A percentile compares a stretch with the other conserved stretches of the same genome.
Conservation (phyloP, 2,329 filamentous ascomycete species). For the Zalaria obscura region DNA sequence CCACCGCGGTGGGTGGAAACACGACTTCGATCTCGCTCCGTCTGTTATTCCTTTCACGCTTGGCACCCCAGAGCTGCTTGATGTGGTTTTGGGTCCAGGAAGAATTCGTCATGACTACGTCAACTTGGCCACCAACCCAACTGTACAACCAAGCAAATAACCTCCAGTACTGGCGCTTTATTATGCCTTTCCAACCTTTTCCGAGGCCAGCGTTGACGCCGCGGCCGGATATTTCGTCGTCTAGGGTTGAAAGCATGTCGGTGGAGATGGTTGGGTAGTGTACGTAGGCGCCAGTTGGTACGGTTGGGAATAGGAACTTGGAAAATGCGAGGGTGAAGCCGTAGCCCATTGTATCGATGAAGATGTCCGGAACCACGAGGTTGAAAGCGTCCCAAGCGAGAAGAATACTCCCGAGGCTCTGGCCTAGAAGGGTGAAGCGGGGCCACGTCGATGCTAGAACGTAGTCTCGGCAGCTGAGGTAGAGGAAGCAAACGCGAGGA, state of each 20-base stretch:
- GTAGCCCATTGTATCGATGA: constrained; percentile 97
- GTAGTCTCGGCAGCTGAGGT: constrained; percentile 75
- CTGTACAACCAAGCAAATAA: constrained; percentile 73
- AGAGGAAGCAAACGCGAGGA: constrained; percentile 74
- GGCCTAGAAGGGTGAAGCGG: constrained; percentile 83
- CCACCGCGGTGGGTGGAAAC: constrained; percentile 84
- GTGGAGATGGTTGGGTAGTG: constrained; percentile 98
- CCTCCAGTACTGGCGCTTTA: constrained; percentile 76
- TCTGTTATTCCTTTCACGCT: constrained; percentile 24
- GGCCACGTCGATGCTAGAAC: constrained; percentile 82
- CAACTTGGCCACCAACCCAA: constrained; percentile 66
- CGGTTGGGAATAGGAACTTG: constrained; percentile 63
- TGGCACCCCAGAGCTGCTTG: constrained; percentile 57
- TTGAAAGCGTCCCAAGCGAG: constrained; percentile 86
- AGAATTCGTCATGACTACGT: constrained; percentile 96
- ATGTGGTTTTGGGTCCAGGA: constrained; percentile 86
- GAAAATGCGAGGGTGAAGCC: constrained; percentile 75
- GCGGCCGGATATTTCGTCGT: constrained; percentile 43
- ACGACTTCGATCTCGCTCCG: constrained; percentile 56
- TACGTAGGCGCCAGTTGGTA: constrained; percentile 86
- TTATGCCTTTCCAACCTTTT: constrained; percentile 50
- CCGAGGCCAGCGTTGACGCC: constrained; percentile 75
- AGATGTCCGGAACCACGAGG: constrained; percentile 83
- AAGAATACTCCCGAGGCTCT: constrained; percentile 76
- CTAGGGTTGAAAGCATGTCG: constrained; percentile 82